These are phyloP conservation scores for Wolfiporia cocos DNA, from an alignment of 1,284 basidiomycete genomes.

Conservation along the genomic window DNA sequence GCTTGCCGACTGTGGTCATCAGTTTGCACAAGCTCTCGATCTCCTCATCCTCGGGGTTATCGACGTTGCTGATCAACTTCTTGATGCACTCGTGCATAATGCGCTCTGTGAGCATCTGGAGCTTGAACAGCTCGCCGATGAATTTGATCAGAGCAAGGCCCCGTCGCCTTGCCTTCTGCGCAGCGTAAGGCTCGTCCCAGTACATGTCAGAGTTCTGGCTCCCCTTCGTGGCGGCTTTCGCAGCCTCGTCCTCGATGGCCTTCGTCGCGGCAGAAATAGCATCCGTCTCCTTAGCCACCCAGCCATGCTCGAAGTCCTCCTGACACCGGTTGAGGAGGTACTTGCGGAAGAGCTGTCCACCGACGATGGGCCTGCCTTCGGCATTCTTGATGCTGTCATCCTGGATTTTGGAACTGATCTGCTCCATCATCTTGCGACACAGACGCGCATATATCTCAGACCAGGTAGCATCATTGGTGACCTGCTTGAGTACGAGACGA, in stretches of 20 bases:
- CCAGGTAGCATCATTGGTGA: constrained; percentile 83
- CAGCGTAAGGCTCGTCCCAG: constrained; percentile 94
- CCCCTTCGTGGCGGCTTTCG: constrained; percentile 55
- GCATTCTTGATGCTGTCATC: constrained; percentile 77
- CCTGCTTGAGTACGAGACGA: constrained; percentile 94
- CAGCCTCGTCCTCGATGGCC: constrained; percentile 47
- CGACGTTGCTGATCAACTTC: constrained; percentile 87
- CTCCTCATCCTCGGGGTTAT: constrained; percentile 95
- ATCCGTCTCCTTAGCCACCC: constrained; percentile 51
- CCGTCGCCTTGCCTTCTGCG: constrained; percentile 94
- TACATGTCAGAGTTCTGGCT: constrained; percentile 71
- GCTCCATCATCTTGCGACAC: constrained; percentile 75
- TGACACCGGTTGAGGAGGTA: constrained; percentile 68
- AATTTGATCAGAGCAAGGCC: constrained; percentile 96
- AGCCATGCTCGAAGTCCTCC: constrained; percentile 86
- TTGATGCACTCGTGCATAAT: constrained; percentile 93
- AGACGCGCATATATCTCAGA: constrained; percentile 96
- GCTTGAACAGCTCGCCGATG: constrained; percentile 97
- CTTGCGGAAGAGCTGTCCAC: constrained; percentile 83
- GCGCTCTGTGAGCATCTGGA: constrained; percentile 47
- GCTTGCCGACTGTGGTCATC: constrained; percentile 80
- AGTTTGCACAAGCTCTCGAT: constrained; percentile 95
- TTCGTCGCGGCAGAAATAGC: constrained; percentile 22
- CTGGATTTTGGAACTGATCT: constrained; percentile 79
- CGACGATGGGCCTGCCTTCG: constrained; percentile 82